These are phyloP conservation scores for Lachnellula hyalina DNA, from an alignment of 2,329 filamentous ascomycete species.

Conservation along the genomic window DNA sequence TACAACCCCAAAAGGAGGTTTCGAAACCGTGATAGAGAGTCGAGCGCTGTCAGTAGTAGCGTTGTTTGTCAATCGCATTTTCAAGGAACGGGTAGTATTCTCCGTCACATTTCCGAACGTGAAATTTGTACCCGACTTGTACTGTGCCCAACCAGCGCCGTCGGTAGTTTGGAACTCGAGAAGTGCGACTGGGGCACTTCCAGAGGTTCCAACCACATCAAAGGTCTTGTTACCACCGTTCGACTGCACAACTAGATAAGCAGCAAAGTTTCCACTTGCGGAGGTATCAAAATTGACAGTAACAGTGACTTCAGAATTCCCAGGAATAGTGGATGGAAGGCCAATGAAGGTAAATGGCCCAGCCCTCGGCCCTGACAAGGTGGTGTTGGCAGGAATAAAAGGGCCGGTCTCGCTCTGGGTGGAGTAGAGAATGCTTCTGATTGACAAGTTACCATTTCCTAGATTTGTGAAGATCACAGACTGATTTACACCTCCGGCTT, in stretches of 20 bases:
- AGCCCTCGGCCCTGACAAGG: conserved; percentile 33
- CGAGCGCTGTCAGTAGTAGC: conserved; percentile 44
- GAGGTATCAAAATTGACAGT: conserved; percentile 44
- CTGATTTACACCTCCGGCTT: conserved; percentile 36
- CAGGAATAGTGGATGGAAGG: conserved; percentile 41
- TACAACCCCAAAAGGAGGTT: conserved; percentile 52
- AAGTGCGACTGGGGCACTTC: conserved; percentile 43
- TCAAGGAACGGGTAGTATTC: conserved; percentile 42
- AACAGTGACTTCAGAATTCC: conserved; percentile 37
- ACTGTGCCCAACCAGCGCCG: conserved; percentile 45
- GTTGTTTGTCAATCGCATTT: conserved; percentile 53
- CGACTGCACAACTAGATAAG: conserved; percentile 43
- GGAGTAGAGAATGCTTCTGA: conserved; percentile 34
- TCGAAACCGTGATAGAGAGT: conserved; percentile 54
- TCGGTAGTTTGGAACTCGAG: conserved; percentile 51
- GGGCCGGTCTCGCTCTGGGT: conserved; percentile 39
- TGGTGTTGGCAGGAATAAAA: conserved; percentile 30
- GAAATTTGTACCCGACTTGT: conserved; percentile 40
- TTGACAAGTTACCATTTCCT: conserved; percentile 41
- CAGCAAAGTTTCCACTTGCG: conserved; percentile 42
- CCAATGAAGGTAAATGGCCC: conserved; percentile 45
- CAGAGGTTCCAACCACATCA: conserved; percentile 44
- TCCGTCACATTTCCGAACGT: conserved; percentile 52
- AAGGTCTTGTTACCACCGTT: conserved; percentile 47
- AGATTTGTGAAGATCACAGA: conserved; percentile 45